Base-by-base conservation (phyloP, 805 yeast species). In the Teunomyces cretensis region DNA sequence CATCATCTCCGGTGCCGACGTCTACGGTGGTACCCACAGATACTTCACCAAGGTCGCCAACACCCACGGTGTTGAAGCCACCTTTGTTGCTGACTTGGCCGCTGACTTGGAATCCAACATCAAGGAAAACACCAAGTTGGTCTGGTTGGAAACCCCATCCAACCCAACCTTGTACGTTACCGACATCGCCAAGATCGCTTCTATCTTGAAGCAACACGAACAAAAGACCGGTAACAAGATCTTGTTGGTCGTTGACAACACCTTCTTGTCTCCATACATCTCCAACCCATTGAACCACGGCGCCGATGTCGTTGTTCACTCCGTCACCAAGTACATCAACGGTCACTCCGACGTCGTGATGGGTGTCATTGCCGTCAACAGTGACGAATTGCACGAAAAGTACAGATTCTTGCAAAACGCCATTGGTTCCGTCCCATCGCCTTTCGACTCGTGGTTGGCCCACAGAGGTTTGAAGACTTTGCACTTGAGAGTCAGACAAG, bases 271-370 rank as follows among this genome's bases (percentile, higher is more conserved):
- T 13, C 96, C 96, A 59, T 88, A 88, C 72, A 70, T 88, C 58
- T 88, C 90, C 52, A 88, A 86, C 74, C 96, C 96, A 53, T 77
- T 88, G 63, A 72, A 68, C 51, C 83, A 75, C 55, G 96, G 96
- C 54, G 96, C 94, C 44, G 96, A 88, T 60, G 79, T 88, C 49
- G 95, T 88, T 41, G 85, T 86, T 37, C 96, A 88, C 72, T 86
- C 94, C 13, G 95, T 88, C 50, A 87, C 96, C 60, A 88, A 88
- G 69, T 89, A 86, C 75, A 83, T 88, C 69, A 88, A 88, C 61
- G 96, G 96, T 53, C 96, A 88, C 72, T 86, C 95, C 19, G 96
- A 88, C 62, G 96, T 88, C 16, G 94, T 88, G 42, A 79, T 88
- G 74, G 96, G 96, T 57, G 83, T 86, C 44, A 79, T 86, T 50